A percentile compares a stretch with the other conserved stretches of the same genome.
Conservation (phyloP, 331 rosid species). For the Cydonia oblonga region DNA sequence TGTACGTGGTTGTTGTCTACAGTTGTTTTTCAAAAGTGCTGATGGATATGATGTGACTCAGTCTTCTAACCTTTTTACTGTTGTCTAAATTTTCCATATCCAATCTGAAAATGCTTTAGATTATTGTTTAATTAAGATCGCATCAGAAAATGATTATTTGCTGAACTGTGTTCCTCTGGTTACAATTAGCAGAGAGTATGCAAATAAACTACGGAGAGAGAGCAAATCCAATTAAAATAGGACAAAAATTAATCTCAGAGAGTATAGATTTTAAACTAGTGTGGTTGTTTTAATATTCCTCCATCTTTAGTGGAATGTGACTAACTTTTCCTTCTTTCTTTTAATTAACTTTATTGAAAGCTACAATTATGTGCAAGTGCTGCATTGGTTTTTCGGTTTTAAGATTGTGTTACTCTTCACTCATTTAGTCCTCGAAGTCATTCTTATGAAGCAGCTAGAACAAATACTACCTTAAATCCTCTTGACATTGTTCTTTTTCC, state of each 20-base stretch:
- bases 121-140: too few species aligned
- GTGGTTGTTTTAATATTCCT: neutral
- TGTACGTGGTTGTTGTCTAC: neutral
- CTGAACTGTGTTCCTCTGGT: neutral
- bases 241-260: neutral
- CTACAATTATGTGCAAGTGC: neutral
- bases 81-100: too few species aligned
- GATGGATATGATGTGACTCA: neutral
- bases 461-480: constrained; percentile 3
- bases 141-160: too few species aligned
- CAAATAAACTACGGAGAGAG: neutral
- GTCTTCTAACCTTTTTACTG: neutral
- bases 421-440: neutral
- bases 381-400: neutral
- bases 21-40: neutral
- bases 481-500: constrained; percentile 5
- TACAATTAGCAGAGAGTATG: neutral
- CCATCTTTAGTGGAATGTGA: neutral
- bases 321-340: neutral
- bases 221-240: neutral
- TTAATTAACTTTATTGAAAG: neutral
- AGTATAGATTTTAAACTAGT: neutral
- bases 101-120: too few species aligned
- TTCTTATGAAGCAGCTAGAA: neutral
- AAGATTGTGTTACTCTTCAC: neutral